Evolutionary conservation across 2,329 filamentous ascomycete species (phyloP), one percentile per base, ranked within the genome.

Genomic region (Cordyceps cateniannulata): DNA sequence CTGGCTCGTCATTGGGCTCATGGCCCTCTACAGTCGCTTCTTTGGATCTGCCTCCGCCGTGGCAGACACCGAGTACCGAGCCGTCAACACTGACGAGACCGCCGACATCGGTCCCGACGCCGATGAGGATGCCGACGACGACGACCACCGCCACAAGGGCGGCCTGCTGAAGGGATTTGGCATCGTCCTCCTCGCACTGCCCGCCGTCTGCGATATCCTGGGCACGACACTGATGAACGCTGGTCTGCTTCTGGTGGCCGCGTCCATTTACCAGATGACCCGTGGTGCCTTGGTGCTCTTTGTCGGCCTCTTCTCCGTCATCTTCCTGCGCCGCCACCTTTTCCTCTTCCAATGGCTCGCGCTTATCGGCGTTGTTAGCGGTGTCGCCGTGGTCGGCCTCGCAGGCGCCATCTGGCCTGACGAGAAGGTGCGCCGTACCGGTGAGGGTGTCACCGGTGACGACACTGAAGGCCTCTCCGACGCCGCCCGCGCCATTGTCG

Each of bases 221-320:
- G 95, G 91, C 52, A 99, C 95, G 5, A 99, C 95, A 4, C 83
- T 98, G 60, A 98, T 99, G 93, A 99, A 99, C 70, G 90, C 91
- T 5, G 95, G 95, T 3, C 81, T 99, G 66, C 81, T 98, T 53
- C 93, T 98, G 71, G 93, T 98, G 25, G 95, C 91, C 14, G 91
- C 95, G 1, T 96, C 91, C 63, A 97, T 99, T 70, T 99, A 97
- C 76, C 95, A 99, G 77, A 99, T 99, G 95, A 98, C 93, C 1
- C 83, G 95, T 62, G 95, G 95, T 9, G 95, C 95, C 0, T 81
- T 99, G 47, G 93, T 99, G 3, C 81, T 99, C 7, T 99, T 99
- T 68, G 95, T 99, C 22, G 95, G 95, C 0, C 78, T 98, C 0
- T 97, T 99, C 77, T 96, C 92, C 69, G 93, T 99, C 29, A 69